A percentile compares a stretch with the other conserved stretches of the same genome.
These are phyloP conservation scores for Trametes sp. DNA, from an alignment of 1,284 basidiomycete species.

Conservation along the genomic window DNA sequence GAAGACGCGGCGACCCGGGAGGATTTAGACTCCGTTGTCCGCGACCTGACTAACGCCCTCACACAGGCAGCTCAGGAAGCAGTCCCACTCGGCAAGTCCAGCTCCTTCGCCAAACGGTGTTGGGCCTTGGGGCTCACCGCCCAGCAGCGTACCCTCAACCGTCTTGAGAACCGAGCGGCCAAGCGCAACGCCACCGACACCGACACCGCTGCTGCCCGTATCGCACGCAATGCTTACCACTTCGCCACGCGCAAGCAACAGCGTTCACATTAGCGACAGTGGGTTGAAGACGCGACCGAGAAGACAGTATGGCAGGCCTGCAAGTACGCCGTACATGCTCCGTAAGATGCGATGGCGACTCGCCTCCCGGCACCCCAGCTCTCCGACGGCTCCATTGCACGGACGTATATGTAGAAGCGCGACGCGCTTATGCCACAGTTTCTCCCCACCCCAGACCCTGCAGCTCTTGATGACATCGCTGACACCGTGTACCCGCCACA, in stretches of 20 bases:
- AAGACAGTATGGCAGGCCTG: conserved; percentile 8
- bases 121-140: conserved; percentile 4
- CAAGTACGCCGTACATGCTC: conserved; percentile 14
- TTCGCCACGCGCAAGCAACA: too few relatives aligned
- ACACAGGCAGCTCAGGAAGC: not conserved
- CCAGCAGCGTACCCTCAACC: not conserved
- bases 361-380: conserved; percentile 24
- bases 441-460: conserved; percentile 39
- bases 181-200: not conserved
- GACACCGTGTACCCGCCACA: too few relatives aligned
- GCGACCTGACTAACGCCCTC: conserved; percentile 2
- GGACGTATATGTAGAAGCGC: conserved; percentile 32
- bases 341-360: not conserved
- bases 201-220: not conserved
- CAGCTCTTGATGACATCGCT: conserved; percentile 20
- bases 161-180: not conserved
- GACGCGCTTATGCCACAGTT: conserved; percentile 38
- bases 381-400: conserved; percentile 9
- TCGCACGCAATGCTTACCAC: not conserved
- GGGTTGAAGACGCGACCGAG: not conserved
- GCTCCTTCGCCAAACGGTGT: conserved; percentile 4
- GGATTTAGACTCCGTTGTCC: not conserved
- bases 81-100: not conserved
- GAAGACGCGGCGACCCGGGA: not conserved
- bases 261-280: conserved; percentile 7